Conservation (phyloP, 805 yeast species). For the Saturnispora ahearnii region DNA sequence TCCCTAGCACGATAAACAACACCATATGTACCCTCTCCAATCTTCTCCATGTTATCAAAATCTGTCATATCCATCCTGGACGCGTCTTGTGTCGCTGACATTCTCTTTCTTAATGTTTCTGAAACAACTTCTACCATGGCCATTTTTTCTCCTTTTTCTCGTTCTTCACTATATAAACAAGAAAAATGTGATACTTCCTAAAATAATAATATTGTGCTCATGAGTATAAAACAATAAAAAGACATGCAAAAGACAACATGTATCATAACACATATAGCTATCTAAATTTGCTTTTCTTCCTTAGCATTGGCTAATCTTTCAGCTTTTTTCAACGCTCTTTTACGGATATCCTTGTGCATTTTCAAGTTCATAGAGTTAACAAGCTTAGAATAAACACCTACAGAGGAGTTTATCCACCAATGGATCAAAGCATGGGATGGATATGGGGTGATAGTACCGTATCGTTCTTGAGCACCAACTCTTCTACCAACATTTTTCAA, state of each 20-base stretch:
- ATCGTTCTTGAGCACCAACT: constrained; percentile 88
- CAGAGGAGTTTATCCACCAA: constrained; percentile 64
- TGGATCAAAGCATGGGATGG: constrained; percentile 93
- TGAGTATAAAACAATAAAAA: not conserved
- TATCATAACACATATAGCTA: not conserved
- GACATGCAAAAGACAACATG: not conserved
- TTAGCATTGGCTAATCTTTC: constrained; percentile 32
- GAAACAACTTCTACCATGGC: not conserved
- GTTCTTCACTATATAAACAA: not conserved
- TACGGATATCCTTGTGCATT: constrained; percentile 76
- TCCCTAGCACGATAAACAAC: constrained; percentile 96
- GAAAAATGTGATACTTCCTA: not conserved
- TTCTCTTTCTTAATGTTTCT: not conserved
- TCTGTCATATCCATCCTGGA: constrained; percentile 73
- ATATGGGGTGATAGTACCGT: constrained; percentile 79
- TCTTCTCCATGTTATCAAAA: constrained; percentile 88
- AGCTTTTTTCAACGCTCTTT: constrained; percentile 72
- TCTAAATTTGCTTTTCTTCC: not conserved
- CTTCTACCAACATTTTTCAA: constrained; percentile 69
- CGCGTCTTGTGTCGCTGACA: constrained; percentile 6
- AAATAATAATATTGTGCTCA: not conserved
- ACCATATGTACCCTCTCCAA: constrained; percentile 98
- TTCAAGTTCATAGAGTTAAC: constrained; percentile 60
- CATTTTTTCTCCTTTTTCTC: not conserved
- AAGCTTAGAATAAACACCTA: constrained; percentile 70